These are phyloP conservation scores for Alternaria sp. DNA, from an alignment of 2,329 filamentous ascomycete species.

Conservation along the genomic window DNA sequence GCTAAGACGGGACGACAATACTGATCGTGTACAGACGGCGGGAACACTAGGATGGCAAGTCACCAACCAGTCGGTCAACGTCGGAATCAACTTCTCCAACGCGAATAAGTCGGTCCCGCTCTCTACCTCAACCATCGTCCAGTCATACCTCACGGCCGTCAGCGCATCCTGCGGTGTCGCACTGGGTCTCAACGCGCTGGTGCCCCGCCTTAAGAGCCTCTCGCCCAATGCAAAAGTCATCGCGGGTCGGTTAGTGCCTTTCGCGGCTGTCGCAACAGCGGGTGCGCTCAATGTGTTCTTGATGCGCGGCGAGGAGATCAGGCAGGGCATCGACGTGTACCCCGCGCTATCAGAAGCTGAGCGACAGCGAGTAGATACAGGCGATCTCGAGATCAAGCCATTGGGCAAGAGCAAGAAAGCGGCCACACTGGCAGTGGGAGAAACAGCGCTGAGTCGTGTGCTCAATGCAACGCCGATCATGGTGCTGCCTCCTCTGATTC, in stretches of 20 bases:
- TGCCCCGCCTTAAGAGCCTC: constrained; percentile 81
- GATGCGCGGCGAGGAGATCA: constrained; percentile 97
- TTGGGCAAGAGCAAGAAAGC: constrained; percentile 90
- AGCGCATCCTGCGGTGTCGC: constrained; percentile 94
- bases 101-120: constrained; percentile 97
- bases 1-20: not conserved
- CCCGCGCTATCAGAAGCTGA: constrained; percentile 78
- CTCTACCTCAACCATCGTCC: constrained; percentile 78
- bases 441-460: constrained; percentile 91
- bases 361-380: constrained; percentile 71
- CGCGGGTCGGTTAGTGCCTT: constrained; percentile 88
- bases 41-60: constrained; percentile 96
- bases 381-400: constrained; percentile 66
- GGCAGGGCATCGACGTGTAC: constrained; percentile 90
- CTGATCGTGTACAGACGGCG: constrained; percentile 66
- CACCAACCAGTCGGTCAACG: constrained; percentile 96
- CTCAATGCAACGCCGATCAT: constrained; percentile 97
- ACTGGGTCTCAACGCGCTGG: constrained; percentile 87
- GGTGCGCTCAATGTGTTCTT: constrained; percentile 95
- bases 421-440: constrained; percentile 86
- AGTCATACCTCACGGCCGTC: constrained; percentile 93
- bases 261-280: constrained; percentile 91
- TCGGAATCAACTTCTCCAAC: constrained; percentile 97
- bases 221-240: constrained; percentile 78
- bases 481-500: constrained; percentile 87